Evolutionary conservation across 148 eudicot genomes (phyloP).

Genomic region (Rhododendron ovatum): DNA sequence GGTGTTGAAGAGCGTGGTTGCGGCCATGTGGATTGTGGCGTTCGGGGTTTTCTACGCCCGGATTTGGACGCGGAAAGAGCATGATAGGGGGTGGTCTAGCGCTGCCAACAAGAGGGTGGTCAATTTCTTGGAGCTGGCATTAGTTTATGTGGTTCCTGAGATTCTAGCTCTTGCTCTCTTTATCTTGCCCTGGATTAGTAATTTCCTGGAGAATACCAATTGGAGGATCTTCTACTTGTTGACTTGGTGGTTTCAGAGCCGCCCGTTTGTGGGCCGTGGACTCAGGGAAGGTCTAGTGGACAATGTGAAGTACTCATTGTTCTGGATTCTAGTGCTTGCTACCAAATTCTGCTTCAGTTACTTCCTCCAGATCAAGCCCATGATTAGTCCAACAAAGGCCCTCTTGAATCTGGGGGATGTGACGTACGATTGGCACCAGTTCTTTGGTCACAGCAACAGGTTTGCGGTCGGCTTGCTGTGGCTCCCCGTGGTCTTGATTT

Average conservation of each 20-base stretch:
- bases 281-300: slow-evolving; percentile 82
- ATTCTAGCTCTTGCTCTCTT: slow-evolving; percentile 56
- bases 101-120: slow-evolving; percentile 46
- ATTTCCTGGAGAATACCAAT: slow-evolving; percentile 72
- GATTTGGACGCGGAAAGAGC: slow-evolving; percentile 59
- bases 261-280: slow-evolving; percentile 82
- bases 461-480: slow-evolving; percentile 79
- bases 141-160: slow-evolving; percentile 65
- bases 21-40: slow-evolving; percentile 54
- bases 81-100: slow-evolving; percentile 40
- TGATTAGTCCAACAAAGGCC: slow-evolving; percentile 62
- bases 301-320: slow-evolving; percentile 65
- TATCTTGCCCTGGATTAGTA: slow-evolving; percentile 72
- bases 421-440: slow-evolving; percentile 72
- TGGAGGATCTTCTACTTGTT: slow-evolving; percentile 78
- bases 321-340: slow-evolving; percentile 82
- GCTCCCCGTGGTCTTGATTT: slow-evolving; percentile 84
- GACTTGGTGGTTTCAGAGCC: slow-evolving; percentile 92
- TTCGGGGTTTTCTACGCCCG: slow-evolving; percentile 59
- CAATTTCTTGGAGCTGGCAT: slow-evolving; percentile 53
- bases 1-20: slow-evolving; percentile 56
- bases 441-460: slow-evolving; percentile 61
- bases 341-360: slow-evolving; percentile 75
- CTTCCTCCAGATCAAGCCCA: slow-evolving; percentile 79
- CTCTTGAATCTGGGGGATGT: slow-evolving; percentile 40